Evolutionary conservation across 1,284 basidiomycete species (phyloP).

Genomic region (Xanthoconium separans): DNA sequence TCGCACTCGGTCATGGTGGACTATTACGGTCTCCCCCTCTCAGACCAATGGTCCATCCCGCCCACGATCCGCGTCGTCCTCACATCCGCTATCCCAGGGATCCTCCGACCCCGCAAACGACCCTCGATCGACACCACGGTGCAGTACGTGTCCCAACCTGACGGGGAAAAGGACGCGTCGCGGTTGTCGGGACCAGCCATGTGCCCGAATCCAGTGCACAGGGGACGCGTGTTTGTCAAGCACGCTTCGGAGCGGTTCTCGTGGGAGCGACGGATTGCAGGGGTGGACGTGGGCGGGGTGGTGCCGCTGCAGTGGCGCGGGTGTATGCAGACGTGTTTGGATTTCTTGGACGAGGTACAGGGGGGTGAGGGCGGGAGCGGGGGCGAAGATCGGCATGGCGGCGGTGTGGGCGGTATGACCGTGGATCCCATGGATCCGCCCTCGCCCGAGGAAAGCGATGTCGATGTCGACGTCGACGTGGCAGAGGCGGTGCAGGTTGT

Average conservation of each 20-base stretch:
- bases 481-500: constrained; percentile 35
- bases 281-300: constrained; percentile 47
- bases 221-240: constrained; percentile 46
- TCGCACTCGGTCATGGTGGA: constrained; percentile 33
- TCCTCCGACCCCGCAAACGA: constrained; percentile 22
- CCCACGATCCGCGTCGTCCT: constrained; percentile 32
- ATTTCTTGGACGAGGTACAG: constrained; percentile 44
- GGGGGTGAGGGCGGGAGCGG: neutral
- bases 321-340: constrained; percentile 59
- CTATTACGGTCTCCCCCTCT: constrained; percentile 37
- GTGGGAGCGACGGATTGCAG: constrained; percentile 61
- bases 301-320: constrained; percentile 73
- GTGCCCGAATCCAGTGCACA: constrained; percentile 57
- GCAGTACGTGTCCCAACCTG: neutral
- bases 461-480: constrained; percentile 20
- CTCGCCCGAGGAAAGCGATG: neutral
- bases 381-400: neutral
- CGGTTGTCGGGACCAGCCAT: constrained; percentile 6
- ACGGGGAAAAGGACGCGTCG: neutral
- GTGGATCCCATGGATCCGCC: neutral
- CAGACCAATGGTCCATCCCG: constrained; percentile 31
- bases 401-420: neutral
- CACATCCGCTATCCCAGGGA: constrained; percentile 37
- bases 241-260: constrained; percentile 62
- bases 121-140: constrained; percentile 7